Evolutionary conservation across 768 basidiomycete species (phyloP).

Genomic region (Tylopilus rubrobrunneus): DNA sequence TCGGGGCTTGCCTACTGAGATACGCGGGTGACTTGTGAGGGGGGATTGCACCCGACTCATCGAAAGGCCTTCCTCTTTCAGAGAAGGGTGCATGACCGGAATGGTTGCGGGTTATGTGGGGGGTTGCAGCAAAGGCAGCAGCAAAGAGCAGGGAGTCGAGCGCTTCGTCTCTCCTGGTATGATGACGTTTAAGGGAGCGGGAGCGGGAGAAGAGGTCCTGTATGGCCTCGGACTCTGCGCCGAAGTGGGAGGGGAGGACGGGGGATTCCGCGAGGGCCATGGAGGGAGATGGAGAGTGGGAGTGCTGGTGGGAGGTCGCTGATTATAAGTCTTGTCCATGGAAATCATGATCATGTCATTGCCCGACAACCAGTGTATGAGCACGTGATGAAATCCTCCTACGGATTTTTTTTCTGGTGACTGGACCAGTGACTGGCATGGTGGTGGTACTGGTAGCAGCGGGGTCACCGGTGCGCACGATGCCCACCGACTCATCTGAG

Average conservation of each 20-base stretch:
- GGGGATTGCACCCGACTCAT: slow-evolving; percentile 34
- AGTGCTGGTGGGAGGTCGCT: not conserved
- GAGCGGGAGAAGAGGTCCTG: slow-evolving; percentile 65
- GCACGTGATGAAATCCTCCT: not conserved
- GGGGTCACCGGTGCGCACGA: no score
- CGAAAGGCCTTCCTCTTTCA: slow-evolving; percentile 50
- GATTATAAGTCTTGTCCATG: slow-evolving; percentile 5
- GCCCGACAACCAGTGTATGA: not conserved
- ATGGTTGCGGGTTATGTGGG: slow-evolving; percentile 81
- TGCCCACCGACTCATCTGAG: no score
- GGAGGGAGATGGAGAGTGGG: not conserved
- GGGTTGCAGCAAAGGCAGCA: slow-evolving; percentile 68
- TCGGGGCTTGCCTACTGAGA: slow-evolving; percentile 73
- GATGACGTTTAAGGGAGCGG: slow-evolving; percentile 31
- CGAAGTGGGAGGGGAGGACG: slow-evolving; percentile 23
- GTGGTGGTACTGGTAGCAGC: no score
- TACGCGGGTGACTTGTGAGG: slow-evolving; percentile 53
- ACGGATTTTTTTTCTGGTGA: no score
- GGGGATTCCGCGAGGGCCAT: slow-evolving; percentile 33
- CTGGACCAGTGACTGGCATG: no score
- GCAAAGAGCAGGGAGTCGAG: slow-evolving; percentile 80
- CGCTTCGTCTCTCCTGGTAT: slow-evolving; percentile 60
- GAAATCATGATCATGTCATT: not conserved
- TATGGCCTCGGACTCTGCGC: slow-evolving; percentile 48
- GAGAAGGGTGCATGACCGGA: slow-evolving; percentile 71